Percentiles rank a stretch among this genome's conserved stretches.
Conservation (phyloP, 208 protist species). For the Leishmania tropica region DNA sequence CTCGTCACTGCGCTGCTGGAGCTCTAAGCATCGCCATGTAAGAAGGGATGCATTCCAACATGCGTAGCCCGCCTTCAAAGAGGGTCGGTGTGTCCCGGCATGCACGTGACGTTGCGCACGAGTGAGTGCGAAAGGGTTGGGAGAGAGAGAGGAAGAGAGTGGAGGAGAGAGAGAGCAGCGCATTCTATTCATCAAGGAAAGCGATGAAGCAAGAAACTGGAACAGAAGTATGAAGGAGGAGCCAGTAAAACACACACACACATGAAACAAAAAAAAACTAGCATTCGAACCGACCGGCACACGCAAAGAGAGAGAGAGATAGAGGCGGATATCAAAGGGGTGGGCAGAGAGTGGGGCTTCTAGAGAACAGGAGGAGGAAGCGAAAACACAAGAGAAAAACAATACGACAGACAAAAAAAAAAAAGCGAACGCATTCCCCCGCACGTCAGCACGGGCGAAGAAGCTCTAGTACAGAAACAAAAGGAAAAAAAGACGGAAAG, state of each 20-base stretch:
- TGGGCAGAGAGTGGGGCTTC: background rate
- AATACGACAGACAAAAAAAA: background rate
- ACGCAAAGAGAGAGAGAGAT: background rate
- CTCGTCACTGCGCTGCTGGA: background rate
- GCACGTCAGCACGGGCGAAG: background rate
- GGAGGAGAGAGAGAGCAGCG: background rate
- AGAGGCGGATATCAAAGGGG: background rate
- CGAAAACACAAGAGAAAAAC: background rate
- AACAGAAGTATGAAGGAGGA: background rate
- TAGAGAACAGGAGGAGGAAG: background rate
- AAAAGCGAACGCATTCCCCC: background rate
- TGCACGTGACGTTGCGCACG: background rate
- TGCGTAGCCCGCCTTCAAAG: background rate
- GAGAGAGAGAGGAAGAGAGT: background rate
- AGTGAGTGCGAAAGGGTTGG: background rate
- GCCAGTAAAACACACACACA: background rate
- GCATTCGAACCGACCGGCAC: background rate
- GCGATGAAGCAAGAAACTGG: background rate
- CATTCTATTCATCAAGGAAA: background rate
- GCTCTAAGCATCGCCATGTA: background rate
- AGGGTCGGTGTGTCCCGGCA: background rate
- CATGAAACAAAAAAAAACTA: background rate
- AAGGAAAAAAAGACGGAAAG: background rate
- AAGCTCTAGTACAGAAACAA: constrained; percentile 5
- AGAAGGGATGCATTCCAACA: background rate